Base-by-base conservation (phyloP, 106 monocot species). In the Dactylorhiza incarnata region DNA sequence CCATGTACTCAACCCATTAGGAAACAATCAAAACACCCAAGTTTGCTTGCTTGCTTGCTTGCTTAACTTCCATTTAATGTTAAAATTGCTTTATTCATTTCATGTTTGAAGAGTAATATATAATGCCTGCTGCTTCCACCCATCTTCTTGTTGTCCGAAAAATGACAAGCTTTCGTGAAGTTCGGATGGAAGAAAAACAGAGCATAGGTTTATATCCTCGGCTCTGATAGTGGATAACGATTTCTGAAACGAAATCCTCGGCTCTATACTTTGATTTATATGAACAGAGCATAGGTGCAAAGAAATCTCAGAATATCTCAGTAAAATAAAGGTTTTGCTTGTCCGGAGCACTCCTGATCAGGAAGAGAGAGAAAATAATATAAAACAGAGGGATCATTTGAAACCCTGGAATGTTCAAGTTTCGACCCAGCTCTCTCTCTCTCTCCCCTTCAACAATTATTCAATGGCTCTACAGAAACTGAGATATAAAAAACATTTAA, bases 1-100 rank as follows among this genome's bases (percentile, higher is more conserved):
- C 29, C 29, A 54, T 25, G 80, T 19, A 68, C 82, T 82, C 77
- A 84, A 75, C 81, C 79, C 75, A 77, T 56, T 86, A 52, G 79
- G 79, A 87, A 84, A 78, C 78, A 74, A 74, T 55, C 75, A 76
- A 56, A 54, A 24, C 72, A 79, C 37, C 71, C 43, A 77, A 52
- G 52, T 52, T 11, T 52, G 52, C 15, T 7, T 6, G 52, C 9
- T 52, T 6, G 52, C 7, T 11, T 52, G 52, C 15, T 7, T 6
- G 52, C 9, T 52, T 6, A 52, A 52, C 37, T 37, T 37, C 1
- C 37, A 37, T 37, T 37, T 37, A 37, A 37, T 37, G 37, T 37
- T 37, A 37, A 37, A 37, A 37, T 37, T 37, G 37, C 37, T 37
- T 37, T 37, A 0, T 37, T 37, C 37, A 37, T 37, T 37, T 37